Evolutionary conservation across 78 protist genomes (phyloP), one percentile per base, ranked within the genome.

Genomic region (Speleostelium caveatum): DNA sequence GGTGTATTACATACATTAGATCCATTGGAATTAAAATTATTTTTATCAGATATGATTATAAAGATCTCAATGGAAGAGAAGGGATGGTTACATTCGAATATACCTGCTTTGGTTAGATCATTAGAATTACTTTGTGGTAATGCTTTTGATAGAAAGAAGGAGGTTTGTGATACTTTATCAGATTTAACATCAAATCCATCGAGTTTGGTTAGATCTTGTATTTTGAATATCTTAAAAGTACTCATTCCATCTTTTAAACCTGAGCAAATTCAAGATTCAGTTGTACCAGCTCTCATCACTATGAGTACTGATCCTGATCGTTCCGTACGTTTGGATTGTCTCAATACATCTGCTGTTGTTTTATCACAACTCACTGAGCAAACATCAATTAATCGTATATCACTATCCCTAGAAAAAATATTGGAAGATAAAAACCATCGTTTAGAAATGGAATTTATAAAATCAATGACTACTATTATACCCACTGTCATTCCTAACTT

Each of bases 271-370:
- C 17, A 56, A 12, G 49, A 56, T 17, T 36, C 68, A 1, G 63
- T 80, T 80, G 69, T 80, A 80, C 89, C 89, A 35, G 35, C 78
- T 26, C 36, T 80, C 32, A 56, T 80, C 14, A 80, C 77, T 24
- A 56, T 80, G 77, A 80, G 89, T 68, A 68, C 89, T 38, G 89
- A 80, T 80, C 89, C 89, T 3, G 89, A 80, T 39, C 60, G 89
- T 53, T 12, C 45, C 5, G 89, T 80, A 26, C 49, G 77, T 56
- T 60, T 55, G 3, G 89, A 55, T 22, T 80, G 89, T 68, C 33
- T 80, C 0, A 77, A 77, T 38, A 72, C 77, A 55, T 36, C 63
- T 14, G 39, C 89, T n/a, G 51, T 80, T 24, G 89, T 69, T 22
- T 24, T 68, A 3, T 65, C 89, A 16, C n/a, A 67, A 7, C 33